These are phyloP conservation scores for Graphilbum ipis-grandicollis DNA, from an alignment of 2,329 filamentous ascomycete species.

Conservation along the genomic window DNA sequence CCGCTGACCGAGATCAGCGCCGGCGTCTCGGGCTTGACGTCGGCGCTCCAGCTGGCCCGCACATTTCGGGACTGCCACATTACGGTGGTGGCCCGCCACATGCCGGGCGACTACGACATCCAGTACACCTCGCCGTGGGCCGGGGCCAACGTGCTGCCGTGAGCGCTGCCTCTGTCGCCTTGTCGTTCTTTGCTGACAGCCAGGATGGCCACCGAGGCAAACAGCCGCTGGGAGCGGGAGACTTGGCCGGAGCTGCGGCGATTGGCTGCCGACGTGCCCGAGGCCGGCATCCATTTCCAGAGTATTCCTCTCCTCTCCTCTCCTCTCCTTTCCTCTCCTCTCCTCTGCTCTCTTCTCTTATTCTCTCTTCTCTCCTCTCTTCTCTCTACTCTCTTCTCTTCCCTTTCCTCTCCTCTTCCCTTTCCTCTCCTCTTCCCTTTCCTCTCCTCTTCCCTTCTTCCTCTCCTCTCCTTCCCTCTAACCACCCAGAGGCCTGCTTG, in stretches of 20 bases:
- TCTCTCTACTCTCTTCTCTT: no score
- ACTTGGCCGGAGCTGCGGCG: slow-evolving; percentile 47
- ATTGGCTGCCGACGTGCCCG: slow-evolving; percentile 46
- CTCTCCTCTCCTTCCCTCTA: no score
- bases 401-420: no score
- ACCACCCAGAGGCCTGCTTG: slow-evolving; percentile 27
- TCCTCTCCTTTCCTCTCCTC: no score
- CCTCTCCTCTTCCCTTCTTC: no score
- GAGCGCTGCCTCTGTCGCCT: slow-evolving; percentile 14
- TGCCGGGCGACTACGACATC: slow-evolving; percentile 85
- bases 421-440: no score
- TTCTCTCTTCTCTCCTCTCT: no score
- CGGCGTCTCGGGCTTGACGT: slow-evolving; percentile 33
- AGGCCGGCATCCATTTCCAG: slow-evolving; percentile 69
- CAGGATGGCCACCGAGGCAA: slow-evolving; percentile 25
- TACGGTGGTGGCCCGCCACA: slow-evolving; percentile 49
- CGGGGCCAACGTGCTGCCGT: slow-evolving; percentile 66
- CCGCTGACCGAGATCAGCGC: slow-evolving; percentile 15
- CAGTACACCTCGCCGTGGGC: slow-evolving; percentile 86
- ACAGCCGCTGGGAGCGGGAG: slow-evolving; percentile 39
- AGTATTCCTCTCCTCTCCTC: no score
- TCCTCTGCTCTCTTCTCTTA: no score
- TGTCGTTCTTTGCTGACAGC: not conserved
- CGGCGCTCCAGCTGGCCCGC: slow-evolving; percentile 29
- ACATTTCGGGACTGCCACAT: slow-evolving; percentile 20